Percentiles rank a stretch among this genome's conserved stretches.
phyloP scores from a whole-genome alignment of 2,329 filamentous ascomycete species.

The Fusarium neocosmosporiellum region DNA sequence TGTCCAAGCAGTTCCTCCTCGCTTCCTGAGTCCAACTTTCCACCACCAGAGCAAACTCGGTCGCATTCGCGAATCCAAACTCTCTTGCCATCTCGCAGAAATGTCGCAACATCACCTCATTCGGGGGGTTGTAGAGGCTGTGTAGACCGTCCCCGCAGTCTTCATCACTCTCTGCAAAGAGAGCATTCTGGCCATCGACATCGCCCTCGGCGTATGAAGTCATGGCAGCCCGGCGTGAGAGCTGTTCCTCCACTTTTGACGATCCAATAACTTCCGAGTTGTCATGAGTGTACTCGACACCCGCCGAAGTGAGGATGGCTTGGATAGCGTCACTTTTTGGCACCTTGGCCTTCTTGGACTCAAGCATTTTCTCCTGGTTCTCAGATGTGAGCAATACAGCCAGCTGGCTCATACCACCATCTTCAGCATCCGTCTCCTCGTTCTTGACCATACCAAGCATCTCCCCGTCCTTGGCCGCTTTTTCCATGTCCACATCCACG shows the following conservation, averaged over 20 bases:
- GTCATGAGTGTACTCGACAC: slow-evolving; percentile 95
- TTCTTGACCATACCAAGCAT: slow-evolving; percentile 56
- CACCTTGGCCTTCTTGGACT: slow-evolving; percentile 51
- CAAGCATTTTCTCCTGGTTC: slow-evolving; percentile 55
- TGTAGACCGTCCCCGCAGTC: slow-evolving; percentile 46
- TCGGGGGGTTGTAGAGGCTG: slow-evolving; percentile 75
- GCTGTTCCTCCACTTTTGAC: slow-evolving; percentile 87
- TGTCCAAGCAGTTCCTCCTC: slow-evolving; percentile 79
- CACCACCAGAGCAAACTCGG: slow-evolving; percentile 89
- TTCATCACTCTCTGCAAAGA: slow-evolving; percentile 67
- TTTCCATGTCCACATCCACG: slow-evolving; percentile 78
- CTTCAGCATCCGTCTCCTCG: slow-evolving; percentile 65
- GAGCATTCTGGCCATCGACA: slow-evolving; percentile 61
- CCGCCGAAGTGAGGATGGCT: slow-evolving; percentile 87
- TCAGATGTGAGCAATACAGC: slow-evolving; percentile 64
- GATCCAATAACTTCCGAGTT: slow-evolving; percentile 95
- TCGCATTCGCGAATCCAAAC: slow-evolving; percentile 80
- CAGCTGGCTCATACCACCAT: slow-evolving; percentile 78
- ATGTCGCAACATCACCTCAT: slow-evolving; percentile 79
- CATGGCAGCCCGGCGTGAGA: slow-evolving; percentile 81
- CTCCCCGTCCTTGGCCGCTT: slow-evolving; percentile 66
- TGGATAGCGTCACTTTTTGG: slow-evolving; percentile 79
- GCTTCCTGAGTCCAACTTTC: slow-evolving; percentile 91
- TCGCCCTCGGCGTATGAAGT: slow-evolving; percentile 58
- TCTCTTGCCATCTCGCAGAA: slow-evolving; percentile 90